Conservation (phyloP, 2,329 filamentous ascomycete species). For the Amphichorda felina region DNA sequence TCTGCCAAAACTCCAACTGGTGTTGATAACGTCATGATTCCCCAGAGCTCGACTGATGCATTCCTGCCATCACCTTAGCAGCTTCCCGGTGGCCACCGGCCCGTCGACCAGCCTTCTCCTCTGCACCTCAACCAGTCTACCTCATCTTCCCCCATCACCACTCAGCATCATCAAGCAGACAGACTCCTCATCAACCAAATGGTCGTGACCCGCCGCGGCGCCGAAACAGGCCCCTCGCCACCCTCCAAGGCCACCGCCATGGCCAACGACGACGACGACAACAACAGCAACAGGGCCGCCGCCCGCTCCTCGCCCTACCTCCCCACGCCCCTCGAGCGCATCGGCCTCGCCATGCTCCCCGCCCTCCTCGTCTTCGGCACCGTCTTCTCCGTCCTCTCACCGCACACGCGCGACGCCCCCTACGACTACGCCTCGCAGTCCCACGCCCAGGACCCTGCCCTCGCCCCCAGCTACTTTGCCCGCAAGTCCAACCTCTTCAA, state of each 20-base stretch:
- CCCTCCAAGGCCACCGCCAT: conserved; percentile 1
- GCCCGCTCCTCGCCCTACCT: conserved; percentile 45
- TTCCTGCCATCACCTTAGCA: too few relatives aligned
- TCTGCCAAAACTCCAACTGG: too few relatives aligned
- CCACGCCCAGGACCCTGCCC: conserved; percentile 40
- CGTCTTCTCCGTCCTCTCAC: conserved; percentile 68
- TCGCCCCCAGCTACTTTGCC: conserved; percentile 78
- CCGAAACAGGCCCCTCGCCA: conserved; percentile 1
- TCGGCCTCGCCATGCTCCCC: conserved; percentile 62
- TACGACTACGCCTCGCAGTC: conserved; percentile 54
- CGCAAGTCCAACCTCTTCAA: conserved; percentile 92
- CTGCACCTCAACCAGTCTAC: too few relatives aligned
- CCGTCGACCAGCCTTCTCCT: too few relatives aligned
- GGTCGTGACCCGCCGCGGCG: conserved; percentile 6
- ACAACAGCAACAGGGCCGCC: conserved; percentile 8
- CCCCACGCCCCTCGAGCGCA: conserved; percentile 56
- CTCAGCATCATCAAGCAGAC: too few relatives aligned
- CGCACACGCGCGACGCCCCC: conserved; percentile 49
- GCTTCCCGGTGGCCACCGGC: too few relatives aligned
- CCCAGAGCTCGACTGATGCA: too few relatives aligned
- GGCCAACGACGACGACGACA: conserved; percentile 1
- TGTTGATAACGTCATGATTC: too few relatives aligned
- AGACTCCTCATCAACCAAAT: neutral
- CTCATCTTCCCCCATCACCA: too few relatives aligned
- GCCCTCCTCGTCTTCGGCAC: conserved; percentile 68